Evolutionary conservation across 305 asterid species (phyloP), one percentile per base, ranked within the genome.

Genomic region (Fraxinus xanthoxyloides): DNA sequence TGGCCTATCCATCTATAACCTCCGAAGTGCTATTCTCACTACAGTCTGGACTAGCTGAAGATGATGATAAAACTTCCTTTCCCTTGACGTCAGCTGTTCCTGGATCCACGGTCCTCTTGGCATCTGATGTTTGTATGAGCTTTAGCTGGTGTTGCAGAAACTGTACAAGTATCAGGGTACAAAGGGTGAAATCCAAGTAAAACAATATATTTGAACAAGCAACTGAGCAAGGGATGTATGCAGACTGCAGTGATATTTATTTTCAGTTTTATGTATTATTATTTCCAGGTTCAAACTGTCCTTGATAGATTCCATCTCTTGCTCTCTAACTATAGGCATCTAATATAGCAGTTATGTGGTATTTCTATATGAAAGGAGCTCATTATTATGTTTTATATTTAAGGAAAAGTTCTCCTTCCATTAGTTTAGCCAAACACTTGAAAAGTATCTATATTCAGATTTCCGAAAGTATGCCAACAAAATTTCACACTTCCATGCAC

Each of bases 141-240:
- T 87, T 86, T 81, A 88, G 90, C 83, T 95, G 97, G 59, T 79
- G 79, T 85, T 92, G 95, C 87, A 93, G 83, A 85, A 82, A 82
- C 99, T 95, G 92, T 70, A 19, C 0, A 79, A 17, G 74, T 19
- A 79, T 31, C 51, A 2, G 23, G 38, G 10, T 54, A 21, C 56
- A 19, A 40, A 46, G 4, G 54, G 54, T 26, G 21, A 46, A 56
- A 67, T 35, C 48, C 19, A 85, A 72, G 7, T 72, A 48, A 34
- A 38, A 31, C 7, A 59, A 28, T 54, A 72, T 23, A 59, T 28
- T 73, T 31, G 19, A 30, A 59, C 59, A 72, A 31, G 30, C n/a
- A n/a, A n/a, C n/a, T n/a, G n/a, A n/a, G n/a, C 54, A 78, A 35
- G 48, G 6, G 65, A 77, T 54, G 72, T 9, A 63, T 24, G 26